Evolutionary conservation across 176 grass and related monocot genomes (phyloP).

Genomic region (Themeda triandra): DNA sequence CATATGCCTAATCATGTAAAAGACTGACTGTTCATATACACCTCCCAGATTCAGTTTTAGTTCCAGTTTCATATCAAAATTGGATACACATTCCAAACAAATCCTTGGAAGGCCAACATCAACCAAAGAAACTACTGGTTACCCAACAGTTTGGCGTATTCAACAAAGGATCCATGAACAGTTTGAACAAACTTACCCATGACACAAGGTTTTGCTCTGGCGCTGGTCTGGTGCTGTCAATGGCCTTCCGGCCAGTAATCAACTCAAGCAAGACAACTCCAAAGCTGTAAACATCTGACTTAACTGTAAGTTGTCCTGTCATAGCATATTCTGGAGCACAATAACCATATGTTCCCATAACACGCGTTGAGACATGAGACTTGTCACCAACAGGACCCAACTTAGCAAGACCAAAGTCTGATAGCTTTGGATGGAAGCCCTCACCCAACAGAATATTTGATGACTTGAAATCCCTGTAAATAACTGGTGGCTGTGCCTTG

Average conservation of each 20-base stretch:
- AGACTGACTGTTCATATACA: background rate
- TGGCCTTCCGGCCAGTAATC: conserved; percentile 79
- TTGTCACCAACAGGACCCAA: conserved; percentile 89
- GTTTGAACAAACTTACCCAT: conserved; percentile 56
- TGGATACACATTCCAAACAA: conserved; percentile 6
- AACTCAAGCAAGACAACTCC: conserved; percentile 90
- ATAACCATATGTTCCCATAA: conserved; percentile 96
- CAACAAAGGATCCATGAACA: conserved; percentile 6
- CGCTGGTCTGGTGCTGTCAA: conserved; percentile 53
- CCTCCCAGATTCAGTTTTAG: background rate
- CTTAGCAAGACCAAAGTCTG: conserved; percentile 94
- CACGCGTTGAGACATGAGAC: conserved; percentile 94
- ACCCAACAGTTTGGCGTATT: background rate
- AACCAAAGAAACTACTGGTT: background rate
- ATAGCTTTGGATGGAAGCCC: conserved; percentile 79
- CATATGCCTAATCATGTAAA: background rate
- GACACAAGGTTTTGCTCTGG: conserved; percentile 84
- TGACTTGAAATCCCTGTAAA: conserved; percentile 95
- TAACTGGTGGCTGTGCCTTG: conserved; percentile 77
- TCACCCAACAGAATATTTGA: conserved; percentile 85
- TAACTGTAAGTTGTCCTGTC: conserved; percentile 82
- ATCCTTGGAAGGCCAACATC: background rate
- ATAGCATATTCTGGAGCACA: conserved; percentile 95
- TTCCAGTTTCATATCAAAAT: background rate
- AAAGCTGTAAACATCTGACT: conserved; percentile 89